These are phyloP conservation scores for Erysiphe pulchra DNA, from an alignment of 2,329 filamentous ascomycete genomes.

Conservation along the genomic window DNA sequence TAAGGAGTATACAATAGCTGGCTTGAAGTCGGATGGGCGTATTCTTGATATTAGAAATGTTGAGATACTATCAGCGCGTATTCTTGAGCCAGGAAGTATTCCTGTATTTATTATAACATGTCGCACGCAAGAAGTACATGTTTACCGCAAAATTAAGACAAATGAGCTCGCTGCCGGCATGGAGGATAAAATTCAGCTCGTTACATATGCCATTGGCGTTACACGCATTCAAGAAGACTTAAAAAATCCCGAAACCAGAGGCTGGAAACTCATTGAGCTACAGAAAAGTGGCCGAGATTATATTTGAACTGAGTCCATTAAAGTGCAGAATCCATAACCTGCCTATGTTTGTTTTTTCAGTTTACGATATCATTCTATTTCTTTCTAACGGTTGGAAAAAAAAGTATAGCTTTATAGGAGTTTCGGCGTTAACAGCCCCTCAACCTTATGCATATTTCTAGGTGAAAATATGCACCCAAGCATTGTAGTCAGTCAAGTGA, in stretches of 20 bases:
- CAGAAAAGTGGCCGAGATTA: constrained; percentile 95
- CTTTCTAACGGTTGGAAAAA: too few species aligned
- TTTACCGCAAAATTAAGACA: constrained; percentile 80
- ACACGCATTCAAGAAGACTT: constrained; percentile 87
- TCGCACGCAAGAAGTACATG: constrained; percentile 90
- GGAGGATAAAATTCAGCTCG: constrained; percentile 96
- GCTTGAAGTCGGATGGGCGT: constrained; percentile 79
- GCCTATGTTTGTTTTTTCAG: too few species aligned
- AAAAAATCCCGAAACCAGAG: constrained; percentile 84
- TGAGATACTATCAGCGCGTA: constrained; percentile 57
- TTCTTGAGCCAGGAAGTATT: constrained; percentile 65
- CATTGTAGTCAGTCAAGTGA: too few species aligned
- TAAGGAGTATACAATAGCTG: constrained; percentile 82
- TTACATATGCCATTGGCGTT: constrained; percentile 93
- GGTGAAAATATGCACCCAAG: too few species aligned
- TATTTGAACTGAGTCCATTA: constrained; percentile 23
- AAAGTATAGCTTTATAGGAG: too few species aligned
- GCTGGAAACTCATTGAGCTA: constrained; percentile 93
- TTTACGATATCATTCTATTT: too few species aligned
- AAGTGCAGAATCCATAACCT: too few species aligned
- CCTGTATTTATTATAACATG: constrained; percentile 96
- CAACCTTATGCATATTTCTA: too few species aligned
- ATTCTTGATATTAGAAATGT: constrained; percentile 91
- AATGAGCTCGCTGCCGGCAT: constrained; percentile 80
- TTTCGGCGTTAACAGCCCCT: too few species aligned